Percentiles rank a stretch among this genome's conserved stretches.
Evolutionary conservation across 1,284 basidiomycete species (phyloP).

Genomic region (Microbotryum intermedium): DNA sequence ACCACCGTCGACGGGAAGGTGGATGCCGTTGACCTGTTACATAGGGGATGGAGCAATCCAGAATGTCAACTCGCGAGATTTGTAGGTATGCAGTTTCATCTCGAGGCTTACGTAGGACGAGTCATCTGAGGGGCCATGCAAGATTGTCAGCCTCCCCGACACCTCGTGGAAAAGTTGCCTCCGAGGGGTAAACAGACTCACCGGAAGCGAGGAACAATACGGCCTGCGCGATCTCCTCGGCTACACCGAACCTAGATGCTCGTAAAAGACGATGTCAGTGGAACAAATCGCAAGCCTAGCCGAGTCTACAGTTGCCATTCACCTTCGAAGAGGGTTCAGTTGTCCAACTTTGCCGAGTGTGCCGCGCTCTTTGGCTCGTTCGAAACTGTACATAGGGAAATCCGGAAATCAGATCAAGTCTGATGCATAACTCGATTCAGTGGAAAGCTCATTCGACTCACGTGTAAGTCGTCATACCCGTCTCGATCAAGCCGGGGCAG

Average conservation of each 20-base stretch:
- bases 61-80: too few relatives aligned
- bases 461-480: constrained; percentile 27
- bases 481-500: constrained; percentile 81
- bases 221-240: constrained; percentile 71
- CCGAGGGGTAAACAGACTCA: constrained; percentile 44
- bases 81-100: neutral
- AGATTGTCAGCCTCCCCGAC: neutral
- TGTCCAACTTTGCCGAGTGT: constrained; percentile 69
- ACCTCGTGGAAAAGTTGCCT: too few relatives aligned
- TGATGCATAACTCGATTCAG: too few relatives aligned
- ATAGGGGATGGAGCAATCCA: neutral
- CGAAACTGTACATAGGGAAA: constrained; percentile 73
- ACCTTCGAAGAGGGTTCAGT: constrained; percentile 72
- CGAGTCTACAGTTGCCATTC: constrained; percentile 38
- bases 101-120: constrained; percentile 52
- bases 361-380: constrained; percentile 64
- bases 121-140: constrained; percentile 51
- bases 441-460: neutral
- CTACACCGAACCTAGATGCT: constrained; percentile 46
- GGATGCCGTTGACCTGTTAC: constrained; percentile 72
- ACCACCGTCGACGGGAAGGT: constrained; percentile 77
- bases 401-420: constrained; percentile 43
- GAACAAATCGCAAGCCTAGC: too few relatives aligned
- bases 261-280: too few relatives aligned
- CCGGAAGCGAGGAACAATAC: constrained; percentile 81